phyloP scores from a whole-genome alignment of 2,329 filamentous ascomycete genomes.

The Chalaropsis thielavioides region DNA sequence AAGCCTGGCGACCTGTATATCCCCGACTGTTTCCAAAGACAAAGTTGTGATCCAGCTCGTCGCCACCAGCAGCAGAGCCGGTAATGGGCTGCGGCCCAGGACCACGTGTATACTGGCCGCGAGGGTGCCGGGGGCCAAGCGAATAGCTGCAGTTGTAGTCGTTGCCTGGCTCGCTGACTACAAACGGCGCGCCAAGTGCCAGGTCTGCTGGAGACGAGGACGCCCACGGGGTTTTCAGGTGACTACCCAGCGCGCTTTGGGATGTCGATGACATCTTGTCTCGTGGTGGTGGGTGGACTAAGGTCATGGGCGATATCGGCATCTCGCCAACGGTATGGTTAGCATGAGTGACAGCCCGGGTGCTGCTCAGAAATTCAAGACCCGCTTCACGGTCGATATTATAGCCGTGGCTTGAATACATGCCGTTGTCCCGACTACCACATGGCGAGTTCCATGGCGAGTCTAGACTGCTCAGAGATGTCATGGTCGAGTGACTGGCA shows the following conservation, averaged over 20 bases:
- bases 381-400: not conserved
- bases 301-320: not conserved
- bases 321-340: not conserved
- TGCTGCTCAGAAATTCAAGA: not conserved
- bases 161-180: no score
- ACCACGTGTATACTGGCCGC: not conserved
- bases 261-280: not conserved
- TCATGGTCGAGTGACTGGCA: constrained; percentile 10
- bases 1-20: not conserved
- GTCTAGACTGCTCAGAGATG: constrained; percentile 18
- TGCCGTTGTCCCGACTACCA: not conserved
- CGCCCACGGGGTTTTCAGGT: not conserved
- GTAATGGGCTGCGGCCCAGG: not conserved
- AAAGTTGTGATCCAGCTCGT: not conserved
- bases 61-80: not conserved
- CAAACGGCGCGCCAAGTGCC: no score
- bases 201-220: no score
- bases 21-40: not conserved
- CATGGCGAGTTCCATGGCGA: constrained; percentile 19
- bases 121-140: not conserved
- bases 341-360: not conserved
- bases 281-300: not conserved
- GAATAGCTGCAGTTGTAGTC: not conserved
- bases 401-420: not conserved
- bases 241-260: not conserved